phyloP scores from a whole-genome alignment of 2,329 filamentous ascomycete species.

The Cryphonectria nitschkei region DNA sequence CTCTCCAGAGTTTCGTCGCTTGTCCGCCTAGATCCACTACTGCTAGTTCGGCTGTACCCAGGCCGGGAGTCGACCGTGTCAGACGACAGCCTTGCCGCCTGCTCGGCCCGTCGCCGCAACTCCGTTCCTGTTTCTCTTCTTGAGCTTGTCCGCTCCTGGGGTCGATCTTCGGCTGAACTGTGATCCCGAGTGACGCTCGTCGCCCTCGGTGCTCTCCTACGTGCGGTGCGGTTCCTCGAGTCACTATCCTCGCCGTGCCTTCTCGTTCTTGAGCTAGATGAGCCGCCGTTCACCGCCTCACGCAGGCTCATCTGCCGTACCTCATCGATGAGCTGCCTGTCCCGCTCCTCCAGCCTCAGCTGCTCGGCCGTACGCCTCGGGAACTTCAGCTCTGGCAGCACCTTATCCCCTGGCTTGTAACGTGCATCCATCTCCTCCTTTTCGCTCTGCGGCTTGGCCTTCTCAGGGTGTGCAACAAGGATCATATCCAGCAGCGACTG shows the following conservation, averaged over 20 bases:
- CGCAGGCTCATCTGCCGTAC: constrained; percentile 75
- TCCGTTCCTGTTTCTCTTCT: constrained; percentile 39
- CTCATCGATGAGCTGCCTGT: constrained; percentile 70
- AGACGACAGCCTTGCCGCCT: constrained; percentile 43
- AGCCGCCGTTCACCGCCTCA: constrained; percentile 60
- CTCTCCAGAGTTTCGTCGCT: constrained; percentile 43
- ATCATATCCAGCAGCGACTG: constrained; percentile 90
- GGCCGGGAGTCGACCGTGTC: constrained; percentile 40
- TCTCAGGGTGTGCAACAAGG: constrained; percentile 76
- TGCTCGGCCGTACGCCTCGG: constrained; percentile 57
- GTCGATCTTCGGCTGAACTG: constrained; percentile 38
- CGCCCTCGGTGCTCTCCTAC: constrained; percentile 31
- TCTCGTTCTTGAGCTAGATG: constrained; percentile 34
- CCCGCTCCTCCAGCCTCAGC: constrained; percentile 63
- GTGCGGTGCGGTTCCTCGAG: constrained; percentile 29
- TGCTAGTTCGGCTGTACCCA: constrained; percentile 43
- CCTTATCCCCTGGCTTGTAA: constrained; percentile 81
- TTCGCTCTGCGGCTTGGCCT: constrained; percentile 70
- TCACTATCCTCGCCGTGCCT: constrained; percentile 31
- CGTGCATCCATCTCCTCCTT: constrained; percentile 74
- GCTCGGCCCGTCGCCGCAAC: constrained; percentile 37
- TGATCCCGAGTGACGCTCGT: constrained; percentile 40
- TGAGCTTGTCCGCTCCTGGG: constrained; percentile 34
- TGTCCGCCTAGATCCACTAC: constrained; percentile 51
- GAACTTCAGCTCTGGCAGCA: constrained; percentile 66